Base-by-base conservation (phyloP, 1,284 basidiomycete genomes). In the Apiotrichum veenhuisii region DNA sequence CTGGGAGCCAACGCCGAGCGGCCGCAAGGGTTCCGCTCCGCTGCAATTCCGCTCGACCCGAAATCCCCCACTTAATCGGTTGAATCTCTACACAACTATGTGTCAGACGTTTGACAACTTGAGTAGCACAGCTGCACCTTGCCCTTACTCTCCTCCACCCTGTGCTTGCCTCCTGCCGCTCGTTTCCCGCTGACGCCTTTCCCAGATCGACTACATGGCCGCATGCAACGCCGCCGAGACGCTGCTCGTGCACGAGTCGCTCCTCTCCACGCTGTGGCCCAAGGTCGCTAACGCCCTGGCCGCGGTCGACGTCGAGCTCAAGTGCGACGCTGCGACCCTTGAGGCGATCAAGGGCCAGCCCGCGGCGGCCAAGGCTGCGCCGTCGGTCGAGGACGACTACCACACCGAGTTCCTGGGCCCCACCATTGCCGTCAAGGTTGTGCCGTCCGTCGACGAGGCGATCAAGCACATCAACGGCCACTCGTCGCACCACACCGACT, bases 211-310 rank as follows among this genome's bases (percentile, higher is more conserved):
- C 73, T 98, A 98, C 74, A 91, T 94, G 37, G 91, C 95, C 5
- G 96, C 95, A 0, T 99, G 96, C 76, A 99, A 99, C 73, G 82
- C 95, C 0, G 85, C 84, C 8, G 96, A 99, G 75, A 98, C 90
- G 0, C 82, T 98, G 15, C 81, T 98, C 34, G 78, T 99, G 1
- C 91, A 99, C 76, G 79, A 84, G 61, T 81, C 82, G 10, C 75
- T 91, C 4, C 74, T 95, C 17, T 57, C 77, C 15, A 87, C 85
- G 0, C 67, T 93, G 37, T 98, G 93, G 93, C 86, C 86, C 0
- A 78, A 79, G 12, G 85, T 98, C 34, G 92, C 90, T 2, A 71
- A 77, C 36, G 84, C 87, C 0, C 84, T 98, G 5, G 75, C 94
- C 36, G 77, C 78, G 3, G 82, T 82, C 7, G 81, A 83, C 54